Conservation (phyloP, 768 basidiomycete genomes). For the Trametes punicea region DNA sequence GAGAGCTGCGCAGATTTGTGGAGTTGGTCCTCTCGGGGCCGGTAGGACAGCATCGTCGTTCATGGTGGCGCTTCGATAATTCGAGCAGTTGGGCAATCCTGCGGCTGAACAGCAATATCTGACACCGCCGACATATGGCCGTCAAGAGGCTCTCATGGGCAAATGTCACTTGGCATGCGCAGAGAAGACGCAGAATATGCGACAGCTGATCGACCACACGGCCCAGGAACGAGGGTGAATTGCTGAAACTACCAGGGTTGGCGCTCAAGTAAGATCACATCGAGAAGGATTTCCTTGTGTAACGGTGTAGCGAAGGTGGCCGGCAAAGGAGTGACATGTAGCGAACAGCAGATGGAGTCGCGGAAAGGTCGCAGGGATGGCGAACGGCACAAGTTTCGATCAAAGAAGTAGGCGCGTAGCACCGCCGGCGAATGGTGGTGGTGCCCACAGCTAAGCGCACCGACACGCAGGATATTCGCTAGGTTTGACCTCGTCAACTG, state of each 20-base stretch:
- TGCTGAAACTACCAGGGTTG: conserved; percentile 1
- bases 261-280: conserved; percentile 13
- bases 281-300: conserved; percentile 1
- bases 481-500: not conserved
- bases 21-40: not conserved
- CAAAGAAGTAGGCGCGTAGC: conserved; percentile 3
- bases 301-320: conserved; percentile 8
- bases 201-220: conserved; percentile 17
- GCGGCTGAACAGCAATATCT: not conserved
- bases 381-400: not conserved
- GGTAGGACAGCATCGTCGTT: not conserved
- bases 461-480: conserved; percentile 7
- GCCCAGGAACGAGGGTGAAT: conserved; percentile 7
- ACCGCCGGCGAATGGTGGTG: conserved; percentile 12
- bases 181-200: conserved; percentile 1
- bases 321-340: conserved; percentile 4
- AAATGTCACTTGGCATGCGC: not conserved
- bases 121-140: conserved; percentile 15
- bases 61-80: not conserved
- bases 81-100: not conserved
- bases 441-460: not conserved
- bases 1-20: conserved; percentile 7
- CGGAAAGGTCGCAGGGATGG: not conserved
- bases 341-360: conserved; percentile 1
- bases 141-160: conserved; percentile 11